Evolutionary conservation across 2,329 filamentous ascomycete genomes (phyloP).

Genomic region (Fusarium continuum): DNA sequence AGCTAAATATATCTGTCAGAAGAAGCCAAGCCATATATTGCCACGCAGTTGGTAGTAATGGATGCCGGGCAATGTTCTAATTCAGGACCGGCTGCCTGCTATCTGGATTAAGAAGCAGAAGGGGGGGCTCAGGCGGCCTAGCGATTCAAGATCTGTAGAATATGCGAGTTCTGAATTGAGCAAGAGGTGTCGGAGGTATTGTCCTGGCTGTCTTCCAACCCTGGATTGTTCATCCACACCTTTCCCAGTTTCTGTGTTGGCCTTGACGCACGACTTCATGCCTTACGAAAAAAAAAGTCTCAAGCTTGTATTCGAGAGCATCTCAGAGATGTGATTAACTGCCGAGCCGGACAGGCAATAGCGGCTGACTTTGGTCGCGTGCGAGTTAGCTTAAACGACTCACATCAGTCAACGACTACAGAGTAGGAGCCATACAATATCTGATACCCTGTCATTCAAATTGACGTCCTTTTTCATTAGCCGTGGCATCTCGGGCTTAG

Average conservation of each 20-base stretch:
- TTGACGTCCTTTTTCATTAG: constrained; percentile 6
- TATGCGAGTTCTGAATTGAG: constrained; percentile 11
- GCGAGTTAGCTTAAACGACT: not conserved
- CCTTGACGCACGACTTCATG: no score
- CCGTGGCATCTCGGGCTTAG: constrained; percentile 10
- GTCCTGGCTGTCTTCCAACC: not conserved
- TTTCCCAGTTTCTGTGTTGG: not conserved
- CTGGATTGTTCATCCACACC: not conserved
- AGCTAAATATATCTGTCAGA: not conserved
- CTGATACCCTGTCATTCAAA: constrained; percentile 11
- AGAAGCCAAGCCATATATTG: not conserved
- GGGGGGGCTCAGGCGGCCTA: not conserved
- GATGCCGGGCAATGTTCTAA: not conserved
- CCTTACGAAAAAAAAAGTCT: not conserved
- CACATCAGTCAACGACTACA: constrained; percentile 3
- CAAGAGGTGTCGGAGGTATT: constrained; percentile 1
- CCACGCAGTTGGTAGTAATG: not conserved
- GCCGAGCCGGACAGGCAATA: not conserved
- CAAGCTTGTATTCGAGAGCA: not conserved
- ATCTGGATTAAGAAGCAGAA: not conserved
- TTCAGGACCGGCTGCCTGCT: not conserved
- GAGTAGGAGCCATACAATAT: no score
- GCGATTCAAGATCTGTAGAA: constrained; percentile 16
- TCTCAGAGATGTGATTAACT: not conserved
- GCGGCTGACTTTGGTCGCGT: constrained; percentile 11